A percentile compares a stretch with the other conserved stretches of the same genome.
These are phyloP conservation scores for Sabuloglossum arenarium DNA, from an alignment of 495 filamentous ascomycete genomes.

Conservation along the genomic window DNA sequence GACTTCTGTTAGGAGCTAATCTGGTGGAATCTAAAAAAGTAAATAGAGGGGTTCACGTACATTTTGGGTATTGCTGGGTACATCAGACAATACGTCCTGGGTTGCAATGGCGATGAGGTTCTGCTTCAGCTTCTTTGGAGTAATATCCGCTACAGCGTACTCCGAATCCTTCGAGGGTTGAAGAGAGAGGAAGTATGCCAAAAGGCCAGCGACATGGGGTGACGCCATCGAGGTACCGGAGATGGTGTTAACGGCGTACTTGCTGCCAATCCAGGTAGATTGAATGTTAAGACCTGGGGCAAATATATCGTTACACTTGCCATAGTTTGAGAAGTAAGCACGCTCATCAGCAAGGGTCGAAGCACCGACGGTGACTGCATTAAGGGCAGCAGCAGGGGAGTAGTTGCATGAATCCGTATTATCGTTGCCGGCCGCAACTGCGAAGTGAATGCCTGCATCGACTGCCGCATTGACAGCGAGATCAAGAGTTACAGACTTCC, in stretches of 20 bases:
- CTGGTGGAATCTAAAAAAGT: neutral
- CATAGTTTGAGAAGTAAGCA: conserved; percentile 99
- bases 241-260: conserved; percentile 89
- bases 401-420: conserved; percentile 98
- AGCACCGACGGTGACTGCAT: conserved; percentile 91
- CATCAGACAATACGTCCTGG: conserved; percentile 53
- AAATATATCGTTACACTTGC: conserved; percentile 98
- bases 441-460: conserved; percentile 78
- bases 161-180: conserved; percentile 75
- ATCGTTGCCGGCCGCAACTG: conserved; percentile 95
- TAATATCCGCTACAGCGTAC: conserved; percentile 73
- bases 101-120: conserved; percentile 73
- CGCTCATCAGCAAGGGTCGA: conserved; percentile 85
- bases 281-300: conserved; percentile 91
- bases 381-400: conserved; percentile 86
- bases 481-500: conserved; percentile 80
- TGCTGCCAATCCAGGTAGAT: conserved; percentile 94
- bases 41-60: conserved; percentile 23
- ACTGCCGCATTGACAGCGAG: conserved; percentile 88
- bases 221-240: conserved; percentile 99
- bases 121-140: conserved; percentile 84
- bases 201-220: conserved; percentile 85
- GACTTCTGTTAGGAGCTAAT: neutral
- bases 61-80: conserved; percentile 68
- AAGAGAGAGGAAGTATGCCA: conserved; percentile 94